These are phyloP conservation scores for Sclerospora graminicola DNA, from an alignment of 352 stramenopile genomes.

Conservation along the genomic window DNA sequence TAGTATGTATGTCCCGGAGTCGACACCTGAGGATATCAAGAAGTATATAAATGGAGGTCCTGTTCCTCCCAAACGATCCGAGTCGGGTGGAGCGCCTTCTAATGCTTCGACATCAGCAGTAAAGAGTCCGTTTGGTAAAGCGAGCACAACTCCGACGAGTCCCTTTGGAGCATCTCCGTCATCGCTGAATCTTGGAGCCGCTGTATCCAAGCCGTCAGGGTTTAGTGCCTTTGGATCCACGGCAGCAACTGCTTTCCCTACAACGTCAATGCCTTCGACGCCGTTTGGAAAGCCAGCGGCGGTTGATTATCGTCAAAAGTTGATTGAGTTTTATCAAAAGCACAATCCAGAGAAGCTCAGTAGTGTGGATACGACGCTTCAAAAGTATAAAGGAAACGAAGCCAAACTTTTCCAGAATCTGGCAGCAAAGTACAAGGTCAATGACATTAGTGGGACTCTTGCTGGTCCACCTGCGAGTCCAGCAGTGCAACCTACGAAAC, in stretches of 20 bases:
- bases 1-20: conserved; percentile 42
- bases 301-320: conserved; percentile 43
- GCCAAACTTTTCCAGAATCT: conserved; percentile 70
- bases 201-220: conserved; percentile 15
- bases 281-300: conserved; percentile 31
- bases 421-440: conserved; percentile 64
- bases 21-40: conserved; percentile 44
- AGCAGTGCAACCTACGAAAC: conserved; percentile 27
- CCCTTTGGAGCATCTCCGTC: conserved; percentile 18
- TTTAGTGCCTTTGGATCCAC: conserved; percentile 19
- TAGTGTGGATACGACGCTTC: conserved; percentile 79
- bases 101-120: conserved; percentile 10
- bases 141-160: conserved; percentile 8
- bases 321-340: conserved; percentile 88
- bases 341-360: conserved; percentile 85
- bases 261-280: conserved; percentile 1
- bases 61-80: conserved; percentile 31
- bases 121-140: conserved; percentile 14
- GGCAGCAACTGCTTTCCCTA: conserved; percentile 6
- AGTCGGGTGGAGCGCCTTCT: conserved; percentile 1
- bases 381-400: conserved; percentile 85
- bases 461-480: conserved; percentile 18
- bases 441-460: conserved; percentile 3
- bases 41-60: conserved; percentile 47
- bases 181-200: conserved; percentile 15